A percentile compares a stretch with the other conserved stretches of the same genome.
phyloP scores from a whole-genome alignment of 352 stramenopile genomes.

The Pilasporangium apinafurcum region DNA sequence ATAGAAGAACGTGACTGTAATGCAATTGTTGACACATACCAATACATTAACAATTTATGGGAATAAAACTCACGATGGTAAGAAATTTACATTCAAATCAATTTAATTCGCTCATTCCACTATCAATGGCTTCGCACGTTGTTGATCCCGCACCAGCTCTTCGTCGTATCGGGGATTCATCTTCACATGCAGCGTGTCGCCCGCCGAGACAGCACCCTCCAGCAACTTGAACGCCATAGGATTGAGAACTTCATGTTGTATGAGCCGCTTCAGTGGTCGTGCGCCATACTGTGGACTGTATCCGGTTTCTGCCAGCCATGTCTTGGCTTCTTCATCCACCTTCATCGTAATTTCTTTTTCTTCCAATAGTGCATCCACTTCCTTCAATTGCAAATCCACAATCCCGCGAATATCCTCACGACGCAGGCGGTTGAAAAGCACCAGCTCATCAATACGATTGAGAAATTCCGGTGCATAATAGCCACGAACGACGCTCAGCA shows the following conservation, averaged over 20 bases:
- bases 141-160: conserved; percentile 28
- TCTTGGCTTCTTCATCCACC: conserved; percentile 85
- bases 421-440: conserved; percentile 95
- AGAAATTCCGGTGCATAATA: conserved; percentile 98
- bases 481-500: conserved; percentile 88
- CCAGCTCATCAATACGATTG: conserved; percentile 97
- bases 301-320: conserved; percentile 90
- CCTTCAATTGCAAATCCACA: conserved; percentile 91
- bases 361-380: conserved; percentile 86
- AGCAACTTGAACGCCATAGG: conserved; percentile 91
- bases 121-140: conserved; percentile 33
- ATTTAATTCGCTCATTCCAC: conserved; percentile 13
- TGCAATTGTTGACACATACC: too few species aligned
- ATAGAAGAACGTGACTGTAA: too few species aligned
- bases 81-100: too few species aligned
- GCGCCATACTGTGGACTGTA: conserved; percentile 97
- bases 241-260: conserved; percentile 95
- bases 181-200: conserved; percentile 77
- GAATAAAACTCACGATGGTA: too few species aligned
- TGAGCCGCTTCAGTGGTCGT: conserved; percentile 93
- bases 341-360: conserved; percentile 91
- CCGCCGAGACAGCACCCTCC: conserved; percentile 62
- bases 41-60: too few species aligned
- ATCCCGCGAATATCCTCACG: conserved; percentile 91
- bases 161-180: conserved; percentile 44